Evolutionary conservation across 2,329 filamentous ascomycete genomes (phyloP).

Genomic region (Mycogone perniciosa): DNA sequence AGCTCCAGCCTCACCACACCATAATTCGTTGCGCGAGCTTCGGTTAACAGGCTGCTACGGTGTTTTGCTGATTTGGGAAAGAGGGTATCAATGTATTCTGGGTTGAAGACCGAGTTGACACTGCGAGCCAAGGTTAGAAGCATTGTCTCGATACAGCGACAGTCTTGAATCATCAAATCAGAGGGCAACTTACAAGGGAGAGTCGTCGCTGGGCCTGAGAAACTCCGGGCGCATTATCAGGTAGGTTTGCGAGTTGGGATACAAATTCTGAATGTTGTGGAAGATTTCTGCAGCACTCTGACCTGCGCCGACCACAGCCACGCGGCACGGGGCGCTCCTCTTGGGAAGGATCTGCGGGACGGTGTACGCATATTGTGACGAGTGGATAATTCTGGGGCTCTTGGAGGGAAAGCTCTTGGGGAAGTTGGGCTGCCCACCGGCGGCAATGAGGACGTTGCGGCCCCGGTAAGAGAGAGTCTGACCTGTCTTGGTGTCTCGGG

Average conservation of each 20-base stretch:
- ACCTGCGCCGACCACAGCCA: conserved; percentile 82
- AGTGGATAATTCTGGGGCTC: conserved; percentile 75
- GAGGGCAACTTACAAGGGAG: conserved; percentile 68
- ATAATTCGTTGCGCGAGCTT: conserved; percentile 85
- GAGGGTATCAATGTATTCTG: conserved; percentile 70
- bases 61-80: conserved; percentile 60
- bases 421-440: conserved; percentile 59
- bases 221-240: conserved; percentile 79
- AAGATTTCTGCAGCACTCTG: conserved; percentile 96
- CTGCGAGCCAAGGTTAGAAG: conserved; percentile 35
- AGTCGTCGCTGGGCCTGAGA: conserved; percentile 86
- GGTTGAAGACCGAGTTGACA: conserved; percentile 96
- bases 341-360: conserved; percentile 55
- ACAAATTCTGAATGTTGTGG: conserved; percentile 74
- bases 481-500: conserved; percentile 55
- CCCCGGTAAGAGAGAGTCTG: conserved; percentile 46
- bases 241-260: conserved; percentile 71
- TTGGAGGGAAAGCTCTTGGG: conserved; percentile 62
- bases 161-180: too few relatives aligned
- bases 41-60: conserved; percentile 54
- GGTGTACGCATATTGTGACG: conserved; percentile 71
- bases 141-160: too few relatives aligned
- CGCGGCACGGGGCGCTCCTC: conserved; percentile 53
- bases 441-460: conserved; percentile 58
- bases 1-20: conserved; percentile 87